phyloP scores from a whole-genome alignment of 129 eudicot species.

The Centella asiatica region DNA sequence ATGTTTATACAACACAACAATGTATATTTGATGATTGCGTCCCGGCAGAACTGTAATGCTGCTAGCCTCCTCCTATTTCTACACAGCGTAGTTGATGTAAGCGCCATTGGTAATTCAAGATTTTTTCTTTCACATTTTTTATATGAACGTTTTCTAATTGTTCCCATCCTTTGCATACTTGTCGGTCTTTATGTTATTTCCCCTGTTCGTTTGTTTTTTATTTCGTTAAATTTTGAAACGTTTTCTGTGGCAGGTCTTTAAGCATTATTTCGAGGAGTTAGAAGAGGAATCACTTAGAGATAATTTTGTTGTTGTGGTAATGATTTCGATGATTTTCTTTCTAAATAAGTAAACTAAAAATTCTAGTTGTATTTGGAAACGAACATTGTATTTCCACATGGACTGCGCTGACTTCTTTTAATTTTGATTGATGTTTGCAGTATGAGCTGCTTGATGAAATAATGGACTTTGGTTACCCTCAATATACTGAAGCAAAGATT shows the following conservation, averaged over 20 bases:
- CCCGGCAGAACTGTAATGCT: constrained; percentile 98
- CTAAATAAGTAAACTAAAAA: not conserved
- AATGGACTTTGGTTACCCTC: constrained; percentile 99
- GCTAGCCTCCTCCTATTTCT: constrained; percentile 85
- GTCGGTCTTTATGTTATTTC: not conserved
- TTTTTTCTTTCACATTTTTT: constrained; percentile 6
- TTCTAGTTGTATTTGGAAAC: not conserved
- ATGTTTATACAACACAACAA: constrained; percentile 97
- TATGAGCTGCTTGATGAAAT: constrained; percentile 96
- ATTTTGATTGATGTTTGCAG: constrained; percentile 28
- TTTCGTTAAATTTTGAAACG: not conserved
- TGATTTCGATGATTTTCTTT: not conserved
- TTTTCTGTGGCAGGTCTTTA: constrained; percentile 65
- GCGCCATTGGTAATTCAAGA: constrained; percentile 25
- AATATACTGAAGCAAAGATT: constrained; percentile 95
- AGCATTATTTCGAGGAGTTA: constrained; percentile 90
- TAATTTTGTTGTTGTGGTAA: constrained; percentile 97
- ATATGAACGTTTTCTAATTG: not conserved
- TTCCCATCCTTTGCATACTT: not conserved
- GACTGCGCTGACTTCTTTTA: not conserved
- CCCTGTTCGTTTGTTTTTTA: not conserved
- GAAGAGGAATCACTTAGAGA: constrained; percentile 99
- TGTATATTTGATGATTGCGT: constrained; percentile 83
- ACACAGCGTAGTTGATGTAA: constrained; percentile 94
- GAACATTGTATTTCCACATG: not conserved